A percentile compares a stretch with the other conserved stretches of the same genome.
Evolutionary conservation across 208 protist species (phyloP).

Genomic region (Leishmania amazonensis): DNA sequence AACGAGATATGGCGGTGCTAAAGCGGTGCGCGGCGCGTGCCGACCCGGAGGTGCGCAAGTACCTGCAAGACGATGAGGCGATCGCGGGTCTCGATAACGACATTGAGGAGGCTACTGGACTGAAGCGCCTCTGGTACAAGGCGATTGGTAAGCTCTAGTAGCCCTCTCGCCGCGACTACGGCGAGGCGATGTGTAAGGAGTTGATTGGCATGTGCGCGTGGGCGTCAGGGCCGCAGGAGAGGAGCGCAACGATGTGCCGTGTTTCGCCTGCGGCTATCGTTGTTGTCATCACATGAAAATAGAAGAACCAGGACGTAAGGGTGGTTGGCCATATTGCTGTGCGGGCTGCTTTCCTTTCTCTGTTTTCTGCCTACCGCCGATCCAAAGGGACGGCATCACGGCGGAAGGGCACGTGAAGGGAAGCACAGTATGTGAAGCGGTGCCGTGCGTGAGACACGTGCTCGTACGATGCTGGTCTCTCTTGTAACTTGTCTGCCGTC

Average conservation of each 20-base stretch:
- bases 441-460: background rate
- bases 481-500: background rate
- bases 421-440: background rate
- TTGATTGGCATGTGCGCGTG: background rate
- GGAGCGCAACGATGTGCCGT: background rate
- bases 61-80: slow-evolving; percentile 65
- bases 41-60: slow-evolving; percentile 49
- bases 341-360: background rate
- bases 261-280: background rate
- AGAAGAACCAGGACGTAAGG: background rate
- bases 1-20: slow-evolving; percentile 70
- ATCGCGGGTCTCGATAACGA: slow-evolving; percentile 39
- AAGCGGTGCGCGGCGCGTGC: slow-evolving; percentile 73
- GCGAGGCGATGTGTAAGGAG: background rate
- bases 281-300: background rate
- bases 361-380: background rate
- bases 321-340: background rate
- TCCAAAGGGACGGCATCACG: background rate
- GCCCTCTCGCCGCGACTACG: background rate
- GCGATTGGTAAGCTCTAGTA: slow-evolving; percentile 81
- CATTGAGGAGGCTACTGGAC: slow-evolving; percentile 59
- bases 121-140: slow-evolving; percentile 75
- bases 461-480: background rate
- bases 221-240: background rate
- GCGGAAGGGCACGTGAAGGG: background rate